Conservation (phyloP, 148 eudicot genomes). For the Nepenthes mirabilis region DNA sequence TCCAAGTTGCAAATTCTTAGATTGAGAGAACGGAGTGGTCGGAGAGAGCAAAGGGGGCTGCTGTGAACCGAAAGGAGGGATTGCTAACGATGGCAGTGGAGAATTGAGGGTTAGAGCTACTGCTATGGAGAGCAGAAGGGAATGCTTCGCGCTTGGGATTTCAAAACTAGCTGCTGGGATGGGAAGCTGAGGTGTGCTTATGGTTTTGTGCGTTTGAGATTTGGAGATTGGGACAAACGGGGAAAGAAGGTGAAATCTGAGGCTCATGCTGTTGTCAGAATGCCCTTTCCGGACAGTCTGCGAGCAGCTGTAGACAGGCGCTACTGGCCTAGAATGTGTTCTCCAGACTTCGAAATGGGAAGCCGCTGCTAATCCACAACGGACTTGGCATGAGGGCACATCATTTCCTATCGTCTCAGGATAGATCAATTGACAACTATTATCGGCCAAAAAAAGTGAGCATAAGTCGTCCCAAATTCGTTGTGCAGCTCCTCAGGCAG, state of each 20-base stretch:
- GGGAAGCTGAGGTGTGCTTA: slow-evolving; percentile 1
- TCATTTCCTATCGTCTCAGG: too few species aligned
- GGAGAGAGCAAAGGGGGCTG: slow-evolving; percentile 19
- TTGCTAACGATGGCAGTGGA: slow-evolving; percentile 53
- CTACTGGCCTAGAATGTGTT: too few species aligned
- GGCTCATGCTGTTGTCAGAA: slow-evolving; percentile 9
- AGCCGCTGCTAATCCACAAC: too few species aligned
- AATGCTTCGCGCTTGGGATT: slow-evolving; percentile 7
- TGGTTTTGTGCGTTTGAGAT: neutral
- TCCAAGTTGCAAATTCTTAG: slow-evolving; percentile 74
- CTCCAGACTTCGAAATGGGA: too few species aligned
- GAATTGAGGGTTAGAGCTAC: slow-evolving; percentile 41
- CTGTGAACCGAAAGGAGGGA: slow-evolving; percentile 46
- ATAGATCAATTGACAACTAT: too few species aligned
- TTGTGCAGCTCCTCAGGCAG: too few species aligned
- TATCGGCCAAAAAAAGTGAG: too few species aligned
- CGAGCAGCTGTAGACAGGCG: too few species aligned
- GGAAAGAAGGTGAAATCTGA: slow-evolving; percentile 15
- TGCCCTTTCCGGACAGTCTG: too few species aligned
- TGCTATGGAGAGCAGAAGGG: slow-evolving; percentile 39
- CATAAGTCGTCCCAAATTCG: too few species aligned
- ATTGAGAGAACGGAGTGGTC: slow-evolving; percentile 81
- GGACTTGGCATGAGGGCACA: too few species aligned
- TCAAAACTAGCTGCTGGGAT: neutral
- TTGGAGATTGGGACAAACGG: slow-evolving; percentile 9